phyloP scores from a whole-genome alignment of 371 early-diverging fungal genomes.

The Mortierella sp. region DNA sequence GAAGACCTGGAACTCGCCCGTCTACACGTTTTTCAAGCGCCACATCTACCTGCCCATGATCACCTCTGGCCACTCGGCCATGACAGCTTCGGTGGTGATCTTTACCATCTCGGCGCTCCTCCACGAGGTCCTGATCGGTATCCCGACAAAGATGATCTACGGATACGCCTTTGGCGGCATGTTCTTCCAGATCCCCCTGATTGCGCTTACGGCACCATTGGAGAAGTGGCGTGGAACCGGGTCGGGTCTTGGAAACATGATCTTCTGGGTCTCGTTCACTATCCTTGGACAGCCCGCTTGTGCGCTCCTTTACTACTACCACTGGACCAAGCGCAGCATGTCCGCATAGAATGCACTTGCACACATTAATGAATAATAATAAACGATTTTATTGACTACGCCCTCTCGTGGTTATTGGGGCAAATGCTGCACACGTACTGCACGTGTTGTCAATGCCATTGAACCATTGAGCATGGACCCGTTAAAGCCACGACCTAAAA shows the following conservation, averaged over 20 bases:
- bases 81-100: constrained; percentile 71
- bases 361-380: too few species aligned
- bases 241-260: constrained; percentile 86
- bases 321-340: constrained; percentile 75
- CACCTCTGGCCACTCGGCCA: constrained; percentile 64
- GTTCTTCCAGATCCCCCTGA: constrained; percentile 91
- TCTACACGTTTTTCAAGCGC: constrained; percentile 90
- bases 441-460: too few species aligned
- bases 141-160: constrained; percentile 86
- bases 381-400: too few species aligned
- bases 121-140: constrained; percentile 89
- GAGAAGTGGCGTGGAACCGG: constrained; percentile 81
- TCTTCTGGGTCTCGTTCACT: constrained; percentile 92
- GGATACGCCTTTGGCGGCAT: constrained; percentile 92
- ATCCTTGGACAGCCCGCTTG: constrained; percentile 90
- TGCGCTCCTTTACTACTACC: constrained; percentile 86
- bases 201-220: constrained; percentile 75
- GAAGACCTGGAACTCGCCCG: constrained; percentile 93
- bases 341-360: too few species aligned
- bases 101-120: constrained; percentile 88
- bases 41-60: constrained; percentile 87
- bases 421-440: too few species aligned
- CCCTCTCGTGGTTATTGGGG: too few species aligned
- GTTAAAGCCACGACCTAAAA: too few species aligned
- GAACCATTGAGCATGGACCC: too few species aligned